Evolutionary conservation across 2,329 filamentous ascomycete genomes (phyloP), one percentile per base, ranked within the genome.

Genomic region (Scytalidium sp.): DNA sequence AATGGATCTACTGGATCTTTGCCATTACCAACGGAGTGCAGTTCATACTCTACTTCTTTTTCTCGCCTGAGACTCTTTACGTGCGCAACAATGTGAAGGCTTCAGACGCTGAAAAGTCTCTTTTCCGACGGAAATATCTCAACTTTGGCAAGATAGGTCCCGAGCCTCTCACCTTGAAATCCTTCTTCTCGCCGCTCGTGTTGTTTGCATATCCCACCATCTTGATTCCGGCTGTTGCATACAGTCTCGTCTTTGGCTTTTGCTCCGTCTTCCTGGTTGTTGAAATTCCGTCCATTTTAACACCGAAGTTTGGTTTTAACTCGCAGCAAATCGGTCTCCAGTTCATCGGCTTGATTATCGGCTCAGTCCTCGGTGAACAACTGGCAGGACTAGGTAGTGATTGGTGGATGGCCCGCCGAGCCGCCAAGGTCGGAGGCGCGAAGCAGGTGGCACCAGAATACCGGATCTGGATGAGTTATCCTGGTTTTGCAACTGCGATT

Each of bases 281-380:
- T 21, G 80, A 83, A 56, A 78, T 84, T 3, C 81, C 81, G 1
- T 78, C 82, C 49, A 68, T 84, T 1, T 79, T 81, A 53, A 70
- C 73, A 5, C 65, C 70, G 20, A 76, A 76, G 50, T 85, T 81
- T 50, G 70, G 70, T 15, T 73, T 84, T 65, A 76, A 81, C 57
- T 59, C 77, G 0, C 72, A 83, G 62, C 73, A 82, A 50, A 70
- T 83, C 11, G 81, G 80, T 0, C 69, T 84, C 2, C 79, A 84
- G 51, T 80, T 79, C 55, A 64, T 82, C 9, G 73, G 73, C 3
- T 66, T 82, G 46, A 78, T 84, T 42, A 69, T 83, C 32, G 80
- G 81, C 2, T 75, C 74, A 2, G 61, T 83, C 7, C 66, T 83
- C 10, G 81, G 81, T 22, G 81, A 84, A 61, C 79, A 81, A 57